phyloP scores from a whole-genome alignment of 768 basidiomycete genomes.

The Dacryopinax primogenitus region DNA sequence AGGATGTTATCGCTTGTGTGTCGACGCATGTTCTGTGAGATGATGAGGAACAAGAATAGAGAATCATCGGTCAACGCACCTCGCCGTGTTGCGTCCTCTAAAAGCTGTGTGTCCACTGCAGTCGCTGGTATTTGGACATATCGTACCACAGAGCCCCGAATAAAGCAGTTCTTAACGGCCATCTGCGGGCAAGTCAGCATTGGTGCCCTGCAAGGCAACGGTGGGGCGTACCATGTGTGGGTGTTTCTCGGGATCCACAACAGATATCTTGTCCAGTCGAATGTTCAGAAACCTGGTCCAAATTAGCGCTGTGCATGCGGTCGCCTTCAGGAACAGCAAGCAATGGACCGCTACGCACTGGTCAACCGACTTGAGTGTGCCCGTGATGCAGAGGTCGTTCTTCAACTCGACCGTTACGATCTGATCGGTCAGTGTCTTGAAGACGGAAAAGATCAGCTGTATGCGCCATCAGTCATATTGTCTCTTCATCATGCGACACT shows the following conservation, averaged over 20 bases:
- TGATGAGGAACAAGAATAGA: not conserved
- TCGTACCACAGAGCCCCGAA: constrained; percentile 93
- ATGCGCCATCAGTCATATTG: not conserved
- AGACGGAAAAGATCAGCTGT: constrained; percentile 91
- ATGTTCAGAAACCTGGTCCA: constrained; percentile 84
- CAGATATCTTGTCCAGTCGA: constrained; percentile 83
- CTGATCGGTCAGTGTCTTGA: constrained; percentile 98
- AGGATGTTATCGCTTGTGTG: not conserved
- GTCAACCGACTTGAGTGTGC: constrained; percentile 92
- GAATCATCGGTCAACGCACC: constrained; percentile 37
- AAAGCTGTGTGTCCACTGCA: constrained; percentile 84
- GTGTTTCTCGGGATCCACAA: constrained; percentile 82
- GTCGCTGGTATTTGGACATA: constrained; percentile 90
- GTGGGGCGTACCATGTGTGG: constrained; percentile 79
- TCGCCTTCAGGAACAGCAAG: not conserved
- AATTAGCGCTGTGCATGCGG: not conserved
- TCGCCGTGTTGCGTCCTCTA: constrained; percentile 94
- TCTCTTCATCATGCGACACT: not conserved
- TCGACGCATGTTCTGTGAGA: not conserved
- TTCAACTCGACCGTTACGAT: constrained; percentile 95
- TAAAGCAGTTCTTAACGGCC: constrained; percentile 98
- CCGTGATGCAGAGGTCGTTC: constrained; percentile 94
- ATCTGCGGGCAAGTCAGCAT: constrained; percentile 41
- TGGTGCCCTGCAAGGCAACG: not conserved
- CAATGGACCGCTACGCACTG: constrained; percentile 48